Percentiles rank a stretch among this genome's conserved stretches.
Evolutionary conservation across 192 early-diverging fungal genomes (phyloP).

Genomic region (Nowakowskiella sp.): DNA sequence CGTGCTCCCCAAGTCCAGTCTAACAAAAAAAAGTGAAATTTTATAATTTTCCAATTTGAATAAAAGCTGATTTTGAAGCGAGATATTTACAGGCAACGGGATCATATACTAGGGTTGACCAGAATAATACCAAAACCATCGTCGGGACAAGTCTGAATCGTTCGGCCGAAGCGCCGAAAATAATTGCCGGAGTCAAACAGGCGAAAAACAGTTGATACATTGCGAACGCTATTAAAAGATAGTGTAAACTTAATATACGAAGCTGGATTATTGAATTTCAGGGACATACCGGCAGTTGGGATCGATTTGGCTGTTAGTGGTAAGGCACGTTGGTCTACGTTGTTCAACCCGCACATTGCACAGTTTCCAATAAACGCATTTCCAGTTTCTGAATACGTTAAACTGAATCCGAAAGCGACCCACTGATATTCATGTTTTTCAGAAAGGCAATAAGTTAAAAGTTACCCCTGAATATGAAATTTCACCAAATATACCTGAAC

Average conservation of each 20-base stretch:
- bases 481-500: constrained; percentile 71
- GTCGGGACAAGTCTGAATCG: constrained; percentile 64
- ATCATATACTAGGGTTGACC: constrained; percentile 78
- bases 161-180: constrained; percentile 78
- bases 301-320: constrained; percentile 51
- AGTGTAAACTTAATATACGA: too few species aligned
- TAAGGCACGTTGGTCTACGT: constrained; percentile 42
- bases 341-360: constrained; percentile 60
- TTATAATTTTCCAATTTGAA: background rate
- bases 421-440: constrained; percentile 58
- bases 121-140: constrained; percentile 72
- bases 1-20: constrained; percentile 75
- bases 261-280: too few species aligned
- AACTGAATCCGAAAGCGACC: constrained; percentile 83
- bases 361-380: constrained; percentile 74
- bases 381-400: constrained; percentile 75
- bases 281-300: constrained; percentile 38
- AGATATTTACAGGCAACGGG: too few species aligned
- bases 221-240: too few species aligned
- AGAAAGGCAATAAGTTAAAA: background rate
- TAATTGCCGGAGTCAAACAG: constrained; percentile 67
- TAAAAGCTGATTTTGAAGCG: too few species aligned
- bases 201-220: constrained; percentile 85
- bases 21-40: constrained; percentile 1
- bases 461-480: background rate